A percentile compares a stretch with the other conserved stretches of the same genome.
Conservation (phyloP, 2,329 filamentous ascomycete species). For the Curvularia sp. region DNA sequence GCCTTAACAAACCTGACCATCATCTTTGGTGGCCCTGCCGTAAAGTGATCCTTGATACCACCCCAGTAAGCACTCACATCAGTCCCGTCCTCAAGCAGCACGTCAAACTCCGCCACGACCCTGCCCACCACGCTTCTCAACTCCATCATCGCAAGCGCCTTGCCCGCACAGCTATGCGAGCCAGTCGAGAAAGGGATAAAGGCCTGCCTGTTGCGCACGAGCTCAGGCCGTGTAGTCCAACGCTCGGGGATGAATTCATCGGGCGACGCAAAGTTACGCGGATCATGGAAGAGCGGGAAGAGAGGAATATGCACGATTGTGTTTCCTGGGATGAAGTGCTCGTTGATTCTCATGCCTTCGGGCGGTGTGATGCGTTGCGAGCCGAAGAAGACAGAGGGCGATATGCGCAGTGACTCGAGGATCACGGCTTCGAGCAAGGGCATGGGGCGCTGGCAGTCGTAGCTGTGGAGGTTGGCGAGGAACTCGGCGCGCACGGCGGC, state of each 20-base stretch:
- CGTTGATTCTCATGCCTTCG: conserved; percentile 35
- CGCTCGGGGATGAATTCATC: conserved; percentile 38
- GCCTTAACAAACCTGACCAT: conserved; percentile 24
- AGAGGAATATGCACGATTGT: conserved; percentile 34
- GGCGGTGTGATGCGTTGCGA: conserved; percentile 41
- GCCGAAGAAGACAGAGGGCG: conserved; percentile 36
- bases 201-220: conserved; percentile 53
- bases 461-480: conserved; percentile 11
- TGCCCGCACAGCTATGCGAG: conserved; percentile 72
- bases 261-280: conserved; percentile 30
- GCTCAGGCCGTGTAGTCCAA: conserved; percentile 30
- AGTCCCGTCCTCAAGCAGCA: conserved; percentile 31
- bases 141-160: conserved; percentile 69
- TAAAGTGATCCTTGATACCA: conserved; percentile 35
- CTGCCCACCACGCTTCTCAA: conserved; percentile 67
- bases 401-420: conserved; percentile 39
- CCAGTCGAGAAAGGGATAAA: conserved; percentile 76
- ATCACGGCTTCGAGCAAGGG: conserved; percentile 35
- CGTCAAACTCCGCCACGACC: conserved; percentile 66
- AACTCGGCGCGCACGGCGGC: conserved; percentile 32
- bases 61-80: conserved; percentile 26
- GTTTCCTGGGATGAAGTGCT: conserved; percentile 38
- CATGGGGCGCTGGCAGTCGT: conserved; percentile 21
- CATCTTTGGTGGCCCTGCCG: conserved; percentile 30
- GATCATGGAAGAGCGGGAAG: conserved; percentile 28